phyloP scores from a whole-genome alignment of 768 basidiomycete species.

The Aureoboletus auriporus region DNA sequence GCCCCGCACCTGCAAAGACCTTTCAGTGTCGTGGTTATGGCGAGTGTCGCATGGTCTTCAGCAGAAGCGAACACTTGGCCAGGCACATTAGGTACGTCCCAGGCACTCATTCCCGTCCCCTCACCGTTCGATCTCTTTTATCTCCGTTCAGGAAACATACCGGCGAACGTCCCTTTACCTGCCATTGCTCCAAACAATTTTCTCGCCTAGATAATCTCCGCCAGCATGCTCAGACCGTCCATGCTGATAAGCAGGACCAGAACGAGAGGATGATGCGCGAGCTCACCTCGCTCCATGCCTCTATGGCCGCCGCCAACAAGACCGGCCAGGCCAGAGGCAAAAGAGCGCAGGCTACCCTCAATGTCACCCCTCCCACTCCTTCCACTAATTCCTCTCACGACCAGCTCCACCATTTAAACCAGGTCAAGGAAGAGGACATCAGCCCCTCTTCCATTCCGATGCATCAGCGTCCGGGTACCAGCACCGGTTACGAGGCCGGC shows the following conservation, averaged over 20 bases:
- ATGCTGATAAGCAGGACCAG: constrained; percentile 87
- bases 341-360: constrained; percentile 28
- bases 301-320: constrained; percentile 60
- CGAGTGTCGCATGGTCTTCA: constrained; percentile 96
- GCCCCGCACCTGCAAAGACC: constrained; percentile 85
- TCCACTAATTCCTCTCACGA: constrained; percentile 17
- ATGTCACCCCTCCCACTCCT: constrained; percentile 14
- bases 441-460: constrained; percentile 24
- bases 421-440: constrained; percentile 43
- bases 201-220: constrained; percentile 95
- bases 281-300: constrained; percentile 76
- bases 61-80: constrained; percentile 91
- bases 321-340: constrained; percentile 36
- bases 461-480: constrained; percentile 65
- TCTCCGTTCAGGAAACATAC: constrained; percentile 81
- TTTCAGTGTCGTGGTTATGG: constrained; percentile 95
- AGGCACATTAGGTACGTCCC: constrained; percentile 84
- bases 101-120: constrained; percentile 16
- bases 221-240: constrained; percentile 96
- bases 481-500: constrained; percentile 60
- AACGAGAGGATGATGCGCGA: constrained; percentile 93
- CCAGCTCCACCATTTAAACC: constrained; percentile 17
- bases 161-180: constrained; percentile 93
- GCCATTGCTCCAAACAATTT: constrained; percentile 94
- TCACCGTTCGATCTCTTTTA: constrained; percentile 20